These are phyloP conservation scores for Russula olivacea DNA, from an alignment of 768 basidiomycete genomes.

Conservation along the genomic window DNA sequence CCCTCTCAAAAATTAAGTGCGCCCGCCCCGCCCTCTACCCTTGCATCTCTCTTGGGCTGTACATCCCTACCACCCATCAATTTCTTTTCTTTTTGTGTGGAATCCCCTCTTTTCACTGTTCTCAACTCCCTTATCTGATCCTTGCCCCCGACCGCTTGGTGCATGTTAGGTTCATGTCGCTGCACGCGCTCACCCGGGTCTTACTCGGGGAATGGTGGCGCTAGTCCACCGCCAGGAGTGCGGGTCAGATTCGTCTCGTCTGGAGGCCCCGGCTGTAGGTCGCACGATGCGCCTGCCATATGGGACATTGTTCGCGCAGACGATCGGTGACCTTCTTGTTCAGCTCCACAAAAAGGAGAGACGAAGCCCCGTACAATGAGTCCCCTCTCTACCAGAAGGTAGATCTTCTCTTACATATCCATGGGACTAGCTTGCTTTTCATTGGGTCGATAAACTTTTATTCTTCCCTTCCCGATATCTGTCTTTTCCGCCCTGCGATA, in stretches of 20 bases:
- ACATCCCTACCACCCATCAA: not conserved
- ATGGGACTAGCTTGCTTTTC: conserved; percentile 11
- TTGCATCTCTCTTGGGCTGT: not conserved
- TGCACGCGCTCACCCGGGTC: conserved; percentile 1
- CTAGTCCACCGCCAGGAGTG: conserved; percentile 9
- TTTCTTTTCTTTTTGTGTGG: too few species aligned
- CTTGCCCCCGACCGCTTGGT: not conserved
- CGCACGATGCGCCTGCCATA: conserved; percentile 2
- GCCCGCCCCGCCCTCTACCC: not conserved
- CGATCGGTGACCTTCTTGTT: conserved; percentile 12
- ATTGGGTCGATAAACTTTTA: conserved; percentile 20
- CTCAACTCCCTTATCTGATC: conserved; percentile 12
- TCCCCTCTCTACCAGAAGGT: conserved; percentile 3
- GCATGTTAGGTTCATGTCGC: conserved; percentile 2
- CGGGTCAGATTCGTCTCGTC: conserved; percentile 8
- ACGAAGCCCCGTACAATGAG: conserved; percentile 2
- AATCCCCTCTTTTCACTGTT: too few species aligned
- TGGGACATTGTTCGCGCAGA: not conserved
- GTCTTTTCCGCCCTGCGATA: conserved; percentile 2
- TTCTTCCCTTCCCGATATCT: conserved; percentile 8
- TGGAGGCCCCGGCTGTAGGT: not conserved
- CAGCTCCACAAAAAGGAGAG: conserved; percentile 7
- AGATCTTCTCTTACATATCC: conserved; percentile 16
- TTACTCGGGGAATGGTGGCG: conserved; percentile 15
- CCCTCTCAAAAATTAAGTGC: not conserved